Base-by-base conservation (phyloP, 2,329 filamentous ascomycete genomes). In the Colletotrichum gigasporum region DNA sequence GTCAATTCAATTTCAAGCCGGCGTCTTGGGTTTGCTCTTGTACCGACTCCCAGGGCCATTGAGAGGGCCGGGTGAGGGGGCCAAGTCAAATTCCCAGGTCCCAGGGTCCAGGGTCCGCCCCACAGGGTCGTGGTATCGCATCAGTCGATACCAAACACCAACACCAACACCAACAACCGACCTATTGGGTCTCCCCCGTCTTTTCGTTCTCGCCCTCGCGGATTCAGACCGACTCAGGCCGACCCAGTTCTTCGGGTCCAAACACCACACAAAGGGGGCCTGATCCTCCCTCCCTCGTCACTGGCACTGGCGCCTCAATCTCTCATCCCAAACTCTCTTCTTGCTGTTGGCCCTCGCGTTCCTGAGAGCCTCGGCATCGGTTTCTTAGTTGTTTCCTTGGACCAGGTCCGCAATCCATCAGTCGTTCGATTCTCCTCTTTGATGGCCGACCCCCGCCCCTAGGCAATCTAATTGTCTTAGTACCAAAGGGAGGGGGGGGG, bases 201-300 rank as follows among this genome's bases (percentile, higher is more conserved):
- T 55, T 61, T 61, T 50, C 48, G 56, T 64, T 61, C 61, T 48
- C 61, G 61, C 61, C 56, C 28, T 64, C 41, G 61, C 48, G 61
- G 61, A 54, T 41, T 64, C 48, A 64, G 61, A 61, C 56, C 61
- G 56, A 64, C 56, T 61, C 26, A 50, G 42, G 35, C 50, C 22
- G 56, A 48, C 48, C 61, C 61, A 54, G 56, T 30, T 61, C 41
- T 37, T 28, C 30, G 61, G 61, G 50, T 61, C 61, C 39, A 44
- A 20, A 7, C 51, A 22, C 34, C 5, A 28, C 53, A 37, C 54
- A 58, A 63, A 45, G 39, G 22, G 47, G 24, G 37, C 34, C n/a
- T n/a, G 32, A 26, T 32, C 32, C 30, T 47, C 20, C 26, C 26
- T 44, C 18, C 34, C 39, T 12, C 34, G 18, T 47, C 41, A n/a